Conservation (phyloP, 2,329 filamentous ascomycete genomes). For the Fonsecaea erecta region DNA sequence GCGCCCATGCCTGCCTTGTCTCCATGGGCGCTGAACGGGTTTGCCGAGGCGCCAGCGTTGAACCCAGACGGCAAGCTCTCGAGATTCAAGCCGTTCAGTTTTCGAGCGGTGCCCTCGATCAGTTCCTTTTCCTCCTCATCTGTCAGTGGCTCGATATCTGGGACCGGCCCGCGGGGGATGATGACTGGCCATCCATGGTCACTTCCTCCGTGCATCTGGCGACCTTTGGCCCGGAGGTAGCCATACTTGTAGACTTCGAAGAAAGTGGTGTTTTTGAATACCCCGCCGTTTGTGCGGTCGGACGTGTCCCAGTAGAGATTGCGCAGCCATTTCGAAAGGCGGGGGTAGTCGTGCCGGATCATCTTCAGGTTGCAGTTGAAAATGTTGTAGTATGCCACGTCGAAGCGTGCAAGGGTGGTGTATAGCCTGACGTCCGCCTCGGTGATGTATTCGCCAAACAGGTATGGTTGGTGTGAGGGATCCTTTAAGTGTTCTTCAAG, state of each 20-base stretch:
- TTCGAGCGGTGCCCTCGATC: constrained; percentile 24
- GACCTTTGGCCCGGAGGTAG: constrained; percentile 32
- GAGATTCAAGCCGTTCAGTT: constrained; percentile 23
- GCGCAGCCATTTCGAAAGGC: constrained; percentile 53
- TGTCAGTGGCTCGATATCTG: constrained; percentile 35
- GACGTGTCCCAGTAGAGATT: constrained; percentile 54
- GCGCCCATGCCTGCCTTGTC: constrained; percentile 27
- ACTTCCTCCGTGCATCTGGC: constrained; percentile 26
- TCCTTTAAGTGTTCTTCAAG: constrained; percentile 69
- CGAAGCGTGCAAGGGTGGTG: constrained; percentile 70
- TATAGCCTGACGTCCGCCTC: constrained; percentile 78
- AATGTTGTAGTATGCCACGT: constrained; percentile 77
- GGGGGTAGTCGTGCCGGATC: constrained; percentile 64
- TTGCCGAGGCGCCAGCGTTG: constrained; percentile 6
- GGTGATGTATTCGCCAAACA: constrained; percentile 73
- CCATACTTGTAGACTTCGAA: constrained; percentile 45
- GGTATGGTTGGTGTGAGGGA: constrained; percentile 62
- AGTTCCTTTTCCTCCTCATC: constrained; percentile 36
- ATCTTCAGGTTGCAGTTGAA: constrained; percentile 74
- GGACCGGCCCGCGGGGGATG: constrained; percentile 33
- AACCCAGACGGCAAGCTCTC: neutral
- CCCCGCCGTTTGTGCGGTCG: constrained; percentile 47
- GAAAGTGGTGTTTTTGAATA: constrained; percentile 52
- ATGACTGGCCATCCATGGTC: constrained; percentile 27
- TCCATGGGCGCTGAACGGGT: constrained; percentile 31